Evolutionary conservation across 2,329 filamentous ascomycete species (phyloP), one percentile per base, ranked within the genome.

Genomic region (Bretziella fagacearum): DNA sequence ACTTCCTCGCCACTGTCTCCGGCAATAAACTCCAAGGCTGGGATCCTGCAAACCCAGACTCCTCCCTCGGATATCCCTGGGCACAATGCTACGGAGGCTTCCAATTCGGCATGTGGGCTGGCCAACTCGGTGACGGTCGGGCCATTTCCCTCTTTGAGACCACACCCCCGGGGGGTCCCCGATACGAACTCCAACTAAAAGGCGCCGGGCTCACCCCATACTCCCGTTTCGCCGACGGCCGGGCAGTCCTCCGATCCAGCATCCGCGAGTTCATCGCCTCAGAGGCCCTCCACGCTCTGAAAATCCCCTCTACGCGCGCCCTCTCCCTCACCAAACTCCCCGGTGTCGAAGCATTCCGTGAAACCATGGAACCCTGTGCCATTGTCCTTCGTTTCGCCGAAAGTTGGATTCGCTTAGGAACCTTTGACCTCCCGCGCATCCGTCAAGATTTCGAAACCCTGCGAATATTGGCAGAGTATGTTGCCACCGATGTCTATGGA

Each of bases 71-170:
- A 36, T 98, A 98, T 60, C 89, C 91, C 0, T 98, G 91, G 91
- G 87, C 91, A 26, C 91, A 98, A 64, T 96, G 91, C 65, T 98
- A 98, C 60, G 91, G 91, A 49, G 89, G 89, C 48, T 77, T 73
- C 57, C 71, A 78, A 58, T 77, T 79, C 59, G 91, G 91, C 4
- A 77, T 82, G 54, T 98, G 89, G 89, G 91, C 91, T 3, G 87
- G 91, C 4, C 91, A 98, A 62, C 74, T 98, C 1, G 91, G 91
- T 35, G 91, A 98, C 59, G 91, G 91, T 30, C 74, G 91, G 47
- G 91, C 87, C 25, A 96, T 98, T 55, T 93, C 84, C 29, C 69
- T 98, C 1, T 96, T 96, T 57, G 91, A 98, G 62, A 75, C 79
- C 20, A 89, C 77, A 4, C 93, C 89, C 58, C 77, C 81, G 1